Evolutionary conservation across 306 rosid species (phyloP), one percentile per base, ranked within the genome.

Genomic region (Inga laurina): DNA sequence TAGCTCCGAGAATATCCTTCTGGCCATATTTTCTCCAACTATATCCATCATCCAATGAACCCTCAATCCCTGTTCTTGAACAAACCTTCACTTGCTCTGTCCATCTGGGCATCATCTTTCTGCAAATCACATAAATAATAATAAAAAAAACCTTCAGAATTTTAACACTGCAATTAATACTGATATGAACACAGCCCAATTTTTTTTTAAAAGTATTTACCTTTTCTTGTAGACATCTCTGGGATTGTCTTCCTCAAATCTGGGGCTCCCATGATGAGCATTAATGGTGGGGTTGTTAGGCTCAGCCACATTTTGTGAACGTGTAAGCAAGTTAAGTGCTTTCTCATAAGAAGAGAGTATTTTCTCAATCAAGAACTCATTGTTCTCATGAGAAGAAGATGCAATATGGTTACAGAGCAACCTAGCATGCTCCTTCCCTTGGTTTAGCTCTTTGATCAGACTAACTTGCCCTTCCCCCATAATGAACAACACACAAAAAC

Each of bases 21-120:
- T 93, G 97, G 3, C 98, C 98, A 83, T 95, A 95, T 82, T 95
- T 95, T 86, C 98, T 95, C 98, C 98, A 95, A 88, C 87, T 86
- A 52, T 84, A 82, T n/a, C 95, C 95, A 84, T 95, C 98, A 41
- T 85, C 82, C 24, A 68, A 46, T 45, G 87, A 77, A 49, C 92
- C 97, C 7, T 88, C 97, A 44, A 61, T 32, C 11, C 82, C 87
- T 72, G 92, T 64, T 79, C 49, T 92, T 35, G 88, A 52, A 51
- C 73, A 62, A 74, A 92, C 82, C 90, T 84, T 91, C 78, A 95
- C 89, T 85, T 90, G 82, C 16, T 91, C 81, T 75, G 88, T 92
- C 95, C 92, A 82, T 41, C 35, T 87, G 32, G 88, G 64, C 87
- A 84, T 69, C 67, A 81, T 83, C 87, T 90, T 95, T 83, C 98